A percentile compares a stretch with the other conserved stretches of the same genome.
These are phyloP conservation scores for Aspergillus sp. DNA, from an alignment of 2,329 filamentous ascomycete genomes.

Conservation along the genomic window DNA sequence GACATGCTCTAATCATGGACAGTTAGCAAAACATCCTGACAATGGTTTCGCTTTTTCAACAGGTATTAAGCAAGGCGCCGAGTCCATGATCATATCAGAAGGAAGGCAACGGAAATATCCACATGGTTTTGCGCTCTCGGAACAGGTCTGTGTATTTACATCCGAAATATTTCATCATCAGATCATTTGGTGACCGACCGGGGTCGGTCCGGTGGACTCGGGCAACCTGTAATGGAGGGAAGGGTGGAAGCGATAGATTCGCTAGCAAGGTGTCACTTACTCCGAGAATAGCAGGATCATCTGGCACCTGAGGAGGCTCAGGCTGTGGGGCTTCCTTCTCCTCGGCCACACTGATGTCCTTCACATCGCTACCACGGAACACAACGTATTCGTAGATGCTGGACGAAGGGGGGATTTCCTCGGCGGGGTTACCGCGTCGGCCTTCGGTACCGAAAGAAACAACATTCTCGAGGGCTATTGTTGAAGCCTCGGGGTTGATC, in stretches of 20 bases:
- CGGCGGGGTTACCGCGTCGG: slow-evolving; percentile 71
- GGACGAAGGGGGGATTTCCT: slow-evolving; percentile 80
- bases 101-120: slow-evolving; percentile 99
- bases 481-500: slow-evolving; percentile 96
- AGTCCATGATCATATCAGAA: slow-evolving; percentile 69
- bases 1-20: slow-evolving; percentile 40
- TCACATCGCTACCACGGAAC: slow-evolving; percentile 96
- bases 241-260: background rate
- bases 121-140: slow-evolving; percentile 91
- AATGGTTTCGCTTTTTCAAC: background rate
- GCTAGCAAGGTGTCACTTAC: slow-evolving; percentile 64
- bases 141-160: slow-evolving; percentile 79
- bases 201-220: slow-evolving; percentile 10
- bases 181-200: slow-evolving; percentile 23
- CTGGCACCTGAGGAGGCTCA: slow-evolving; percentile 74
- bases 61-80: slow-evolving; percentile 8
- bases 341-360: slow-evolving; percentile 92
- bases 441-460: slow-evolving; percentile 92
- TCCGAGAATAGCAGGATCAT: slow-evolving; percentile 94
- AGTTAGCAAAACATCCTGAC: slow-evolving; percentile 20
- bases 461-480: slow-evolving; percentile 96
- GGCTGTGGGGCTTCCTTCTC: slow-evolving; percentile 70
- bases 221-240: background rate
- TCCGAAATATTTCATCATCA: slow-evolving; percentile 89
- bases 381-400: slow-evolving; percentile 98